A percentile compares a stretch with the other conserved stretches of the same genome.
phyloP scores from a whole-genome alignment of 352 stramenopile species.

The Globisporangium abappressorium region DNA sequence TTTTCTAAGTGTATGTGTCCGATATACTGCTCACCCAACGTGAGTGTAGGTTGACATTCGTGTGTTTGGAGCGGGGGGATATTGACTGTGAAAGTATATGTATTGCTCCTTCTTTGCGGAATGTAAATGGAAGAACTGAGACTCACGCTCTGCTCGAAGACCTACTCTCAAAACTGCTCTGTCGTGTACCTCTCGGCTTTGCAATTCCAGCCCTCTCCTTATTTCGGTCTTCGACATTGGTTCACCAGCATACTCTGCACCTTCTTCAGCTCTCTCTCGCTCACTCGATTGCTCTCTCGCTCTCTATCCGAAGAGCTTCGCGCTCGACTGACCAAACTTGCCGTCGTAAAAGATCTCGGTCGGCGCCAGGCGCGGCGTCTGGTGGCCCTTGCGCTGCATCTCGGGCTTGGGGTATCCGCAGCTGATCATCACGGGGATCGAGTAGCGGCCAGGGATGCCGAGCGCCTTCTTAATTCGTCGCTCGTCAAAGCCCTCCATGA shows the following conservation, averaged over 20 bases:
- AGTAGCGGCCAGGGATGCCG: slow-evolving; percentile 76
- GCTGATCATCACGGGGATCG: slow-evolving; percentile 69
- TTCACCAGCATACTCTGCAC: not conserved
- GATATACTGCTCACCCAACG: too few species aligned
- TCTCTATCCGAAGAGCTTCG: slow-evolving; percentile 41
- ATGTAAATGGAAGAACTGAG: not conserved
- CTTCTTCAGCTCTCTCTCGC: not conserved
- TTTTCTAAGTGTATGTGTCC: too few species aligned
- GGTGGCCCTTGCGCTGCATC: slow-evolving; percentile 7
- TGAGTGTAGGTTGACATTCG: too few species aligned
- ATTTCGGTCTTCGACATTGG: not conserved
- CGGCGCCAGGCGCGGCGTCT: slow-evolving; percentile 46
- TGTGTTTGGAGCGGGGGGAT: too few species aligned
- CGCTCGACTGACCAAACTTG: slow-evolving; percentile 72
- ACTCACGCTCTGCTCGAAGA: not conserved
- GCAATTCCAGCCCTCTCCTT: not conserved
- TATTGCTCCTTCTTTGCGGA: too few species aligned
- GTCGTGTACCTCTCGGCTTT: not conserved
- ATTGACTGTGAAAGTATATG: too few species aligned
- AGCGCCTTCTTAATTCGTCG: slow-evolving; percentile 56
- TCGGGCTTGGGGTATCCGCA: slow-evolving; percentile 52
- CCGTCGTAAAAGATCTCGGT: slow-evolving; percentile 82
- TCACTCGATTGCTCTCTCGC: not conserved
- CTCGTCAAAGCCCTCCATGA: slow-evolving; percentile 85
- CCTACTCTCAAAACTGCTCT: not conserved